Evolutionary conservation across 2,329 filamentous ascomycete genomes (phyloP), one percentile per base, ranked within the genome.

Genomic region (Cladosporium colombiae): DNA sequence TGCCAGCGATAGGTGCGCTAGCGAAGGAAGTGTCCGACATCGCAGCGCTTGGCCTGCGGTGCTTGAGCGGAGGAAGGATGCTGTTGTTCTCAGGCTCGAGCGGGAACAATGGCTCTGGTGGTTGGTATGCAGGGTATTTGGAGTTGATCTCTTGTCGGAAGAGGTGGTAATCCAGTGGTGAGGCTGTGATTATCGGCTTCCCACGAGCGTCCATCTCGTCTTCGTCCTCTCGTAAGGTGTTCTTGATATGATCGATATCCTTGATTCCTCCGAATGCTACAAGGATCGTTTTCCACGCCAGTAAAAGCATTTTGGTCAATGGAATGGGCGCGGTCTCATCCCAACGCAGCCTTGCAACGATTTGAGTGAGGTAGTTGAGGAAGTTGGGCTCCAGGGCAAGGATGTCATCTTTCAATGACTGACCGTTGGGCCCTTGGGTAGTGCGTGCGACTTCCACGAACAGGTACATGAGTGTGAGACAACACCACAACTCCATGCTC

Each of bases 131-230:
- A 13, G 95, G 95, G 76, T 99, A 99, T 79, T 99, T 99, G 2
- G 94, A 97, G 18, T 91, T 96, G 66, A 99, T 94, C 77, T 99
- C 95, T 77, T 97, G 94, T 40, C 95, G 89, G 75, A 99, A 99
- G 25, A 93, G 85, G 75, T 99, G 94, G 75, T 99, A 99, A 74
- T 99, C 95, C 13, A 99, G 81, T 5, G 95, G 95, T 1, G 94
- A 97, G 5, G 95, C 94, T 1, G 91, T 96, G 67, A 99, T 94
- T 53, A 91, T 83, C n/a, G 89, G 89, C 70, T 91, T 89, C 60
- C 88, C 86, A 71, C 88, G 88, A 49, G 78, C 79, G 68, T 82
- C 80, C 67, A 84, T 85, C 44, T 86, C 84, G 27, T 84, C 81
- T 31, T 84, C 81, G 4, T 77, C 72, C 70, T 92, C 88, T 62